Evolutionary conservation across 108 stramenopile genomes (phyloP).

Genomic region (Stephanodiscus triporus): DNA sequence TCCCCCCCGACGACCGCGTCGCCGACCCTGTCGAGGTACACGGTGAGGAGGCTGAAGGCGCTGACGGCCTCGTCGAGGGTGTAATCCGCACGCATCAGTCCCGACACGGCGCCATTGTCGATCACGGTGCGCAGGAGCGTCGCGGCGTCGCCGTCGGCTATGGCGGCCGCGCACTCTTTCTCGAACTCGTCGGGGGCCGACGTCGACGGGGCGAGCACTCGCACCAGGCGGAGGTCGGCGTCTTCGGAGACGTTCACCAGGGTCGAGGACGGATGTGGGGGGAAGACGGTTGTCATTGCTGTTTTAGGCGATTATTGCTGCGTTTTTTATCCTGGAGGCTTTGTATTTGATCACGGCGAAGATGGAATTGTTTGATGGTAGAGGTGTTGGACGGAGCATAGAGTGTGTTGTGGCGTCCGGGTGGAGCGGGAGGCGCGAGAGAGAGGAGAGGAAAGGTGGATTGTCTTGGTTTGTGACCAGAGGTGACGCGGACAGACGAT

Average conservation of each 20-base stretch:
- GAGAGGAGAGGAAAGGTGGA: too few relatives aligned
- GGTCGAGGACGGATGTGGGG: slow-evolving; percentile 68
- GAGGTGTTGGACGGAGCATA: too few relatives aligned
- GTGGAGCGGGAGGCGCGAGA: too few relatives aligned
- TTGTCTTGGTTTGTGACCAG: too few relatives aligned
- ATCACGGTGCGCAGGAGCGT: slow-evolving; percentile 62
- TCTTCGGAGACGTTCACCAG: slow-evolving; percentile 84
- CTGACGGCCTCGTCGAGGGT: slow-evolving; percentile 66
- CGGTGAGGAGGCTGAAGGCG: slow-evolving; percentile 69
- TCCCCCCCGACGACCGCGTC: slow-evolving; percentile 22
- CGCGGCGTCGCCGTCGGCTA: slow-evolving; percentile 64
- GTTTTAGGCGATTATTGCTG: background rate
- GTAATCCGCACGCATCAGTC: slow-evolving; percentile 40
- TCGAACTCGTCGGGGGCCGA: slow-evolving; percentile 41
- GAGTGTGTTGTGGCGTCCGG: too few relatives aligned
- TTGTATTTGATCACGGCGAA: too few relatives aligned
- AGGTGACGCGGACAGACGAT: too few relatives aligned
- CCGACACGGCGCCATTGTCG: slow-evolving; percentile 57
- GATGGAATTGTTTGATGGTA: too few relatives aligned
- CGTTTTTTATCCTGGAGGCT: background rate
- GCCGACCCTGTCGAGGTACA: slow-evolving; percentile 66
- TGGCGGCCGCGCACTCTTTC: slow-evolving; percentile 54
- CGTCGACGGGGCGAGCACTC: slow-evolving; percentile 52
- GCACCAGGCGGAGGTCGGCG: slow-evolving; percentile 79
- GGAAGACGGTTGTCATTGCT: slow-evolving; percentile 15